These are phyloP conservation scores for Neckera pumila DNA, from an alignment of 225 moss, liverwort and hornwort genomes.

Conservation along the genomic window DNA sequence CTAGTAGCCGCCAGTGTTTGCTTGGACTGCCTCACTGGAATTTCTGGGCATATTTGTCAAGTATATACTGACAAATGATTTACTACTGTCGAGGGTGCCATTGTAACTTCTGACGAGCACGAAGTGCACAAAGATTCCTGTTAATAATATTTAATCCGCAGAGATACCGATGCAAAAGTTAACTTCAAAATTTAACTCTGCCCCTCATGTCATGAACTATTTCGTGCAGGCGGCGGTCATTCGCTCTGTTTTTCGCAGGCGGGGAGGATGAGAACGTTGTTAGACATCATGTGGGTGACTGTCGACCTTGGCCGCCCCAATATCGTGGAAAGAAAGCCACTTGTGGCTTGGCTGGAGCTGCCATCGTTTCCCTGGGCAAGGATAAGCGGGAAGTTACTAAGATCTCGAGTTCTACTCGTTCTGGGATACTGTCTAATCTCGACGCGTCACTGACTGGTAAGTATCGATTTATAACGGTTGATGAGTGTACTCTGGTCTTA, in stretches of 20 bases:
- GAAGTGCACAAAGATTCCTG: not conserved
- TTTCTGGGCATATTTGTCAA: not conserved
- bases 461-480: not conserved
- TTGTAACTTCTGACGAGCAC: not conserved
- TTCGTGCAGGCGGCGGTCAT: slow-evolving; percentile 41
- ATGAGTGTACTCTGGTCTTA: not conserved
- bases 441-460: slow-evolving; percentile 34
- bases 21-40: not conserved
- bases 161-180: not conserved
- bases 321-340: slow-evolving; percentile 40
- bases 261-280: slow-evolving; percentile 51
- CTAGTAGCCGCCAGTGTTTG: not conserved
- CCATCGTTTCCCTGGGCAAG: slow-evolving; percentile 29
- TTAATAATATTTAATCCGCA: not conserved
- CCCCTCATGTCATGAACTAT: not conserved
- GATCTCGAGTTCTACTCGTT: slow-evolving; percentile 14
- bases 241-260: slow-evolving; percentile 46
- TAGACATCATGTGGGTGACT: slow-evolving; percentile 31
- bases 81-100: not conserved
- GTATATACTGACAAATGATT: not conserved
- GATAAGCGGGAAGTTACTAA: slow-evolving; percentile 9
- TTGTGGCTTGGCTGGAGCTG: slow-evolving; percentile 48
- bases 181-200: not conserved
- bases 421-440: slow-evolving; percentile 14
- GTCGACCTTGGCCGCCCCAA: slow-evolving; percentile 36